Evolutionary conservation across 805 yeast species (phyloP), one percentile per base, ranked within the genome.

Genomic region (Schwanniomyces vanrijiae): DNA sequence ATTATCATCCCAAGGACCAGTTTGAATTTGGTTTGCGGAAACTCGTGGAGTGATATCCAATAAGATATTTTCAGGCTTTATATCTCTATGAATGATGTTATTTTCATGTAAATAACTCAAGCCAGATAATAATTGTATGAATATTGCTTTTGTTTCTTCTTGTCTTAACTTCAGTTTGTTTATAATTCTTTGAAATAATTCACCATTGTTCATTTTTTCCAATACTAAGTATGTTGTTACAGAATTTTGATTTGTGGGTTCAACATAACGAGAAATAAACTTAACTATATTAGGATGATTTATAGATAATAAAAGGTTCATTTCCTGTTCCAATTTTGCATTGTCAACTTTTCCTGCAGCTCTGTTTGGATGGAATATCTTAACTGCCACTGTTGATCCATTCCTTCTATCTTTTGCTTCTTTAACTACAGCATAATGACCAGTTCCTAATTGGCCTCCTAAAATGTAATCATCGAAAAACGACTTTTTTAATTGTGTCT

Each of bases 381-480:
- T 87, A 3, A 87, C 88, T 0, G 92, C 94, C 41, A 82, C 86
- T 2, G 76, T 65, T 42, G 76, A 76, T 0, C 90, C 89, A 0
- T 83, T 75, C 6, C 65, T 62, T 53, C 82, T 77, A 51, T 80
- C 75, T 6, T 72, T 70, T 2, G 89, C 89, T 53, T 84, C 88
- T 58, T 82, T 84, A 3, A 87, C 94, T n/a, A 82, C 81, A 0
- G 94, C 92, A 57, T 87, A 87, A 64, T 87, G 92, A 0, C 94
- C 94, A 3, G 85, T 68, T 0, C 94, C 94, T 19, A 87, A 64
- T 52, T 83, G 80, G 46, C 71, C 73, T 0, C 88, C 88, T 16
- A 80, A 49, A 5, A 77, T 69, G 54, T 79, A 80, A 47, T 77
- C 76, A 56, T 84, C 87, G 50, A 77, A 80, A 45, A 86, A 81